Conservation (phyloP, 73 alveolate genomes). For the Paramecium pentaurelia region DNA sequence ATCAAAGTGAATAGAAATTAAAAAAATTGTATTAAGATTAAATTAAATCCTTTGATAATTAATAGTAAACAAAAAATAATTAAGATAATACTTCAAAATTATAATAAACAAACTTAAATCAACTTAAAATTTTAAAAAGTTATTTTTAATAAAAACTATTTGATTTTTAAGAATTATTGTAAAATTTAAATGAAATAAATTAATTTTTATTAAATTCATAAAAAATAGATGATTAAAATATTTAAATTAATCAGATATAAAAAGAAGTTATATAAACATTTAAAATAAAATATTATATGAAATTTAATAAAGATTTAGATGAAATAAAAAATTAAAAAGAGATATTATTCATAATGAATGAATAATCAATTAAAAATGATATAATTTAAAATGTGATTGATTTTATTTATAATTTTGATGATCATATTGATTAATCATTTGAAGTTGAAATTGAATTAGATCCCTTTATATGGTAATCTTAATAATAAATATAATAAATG, state of each 20-base stretch:
- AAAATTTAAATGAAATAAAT: background rate
- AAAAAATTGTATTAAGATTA: background rate
- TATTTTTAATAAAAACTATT: background rate
- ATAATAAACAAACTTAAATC: background rate
- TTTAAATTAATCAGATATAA: background rate
- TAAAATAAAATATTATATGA: background rate
- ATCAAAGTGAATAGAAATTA: background rate
- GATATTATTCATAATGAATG: background rate
- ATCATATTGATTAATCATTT: background rate
- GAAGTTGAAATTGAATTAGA: background rate
- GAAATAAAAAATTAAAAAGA: background rate
- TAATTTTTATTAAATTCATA: background rate
- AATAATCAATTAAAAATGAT: background rate
- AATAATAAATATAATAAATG: background rate
- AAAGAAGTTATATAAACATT: background rate
- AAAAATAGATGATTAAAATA: background rate
- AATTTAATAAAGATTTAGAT: background rate
- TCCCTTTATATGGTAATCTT: background rate
- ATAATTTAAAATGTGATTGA: background rate
- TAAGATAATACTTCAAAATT: background rate
- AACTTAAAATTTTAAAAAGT: background rate
- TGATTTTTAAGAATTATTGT: background rate
- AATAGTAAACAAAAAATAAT: background rate
- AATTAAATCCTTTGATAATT: background rate
- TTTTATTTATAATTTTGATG: background rate